Evolutionary conservation across 768 basidiomycete genomes (phyloP).

Genomic region (Collybia sp.): DNA sequence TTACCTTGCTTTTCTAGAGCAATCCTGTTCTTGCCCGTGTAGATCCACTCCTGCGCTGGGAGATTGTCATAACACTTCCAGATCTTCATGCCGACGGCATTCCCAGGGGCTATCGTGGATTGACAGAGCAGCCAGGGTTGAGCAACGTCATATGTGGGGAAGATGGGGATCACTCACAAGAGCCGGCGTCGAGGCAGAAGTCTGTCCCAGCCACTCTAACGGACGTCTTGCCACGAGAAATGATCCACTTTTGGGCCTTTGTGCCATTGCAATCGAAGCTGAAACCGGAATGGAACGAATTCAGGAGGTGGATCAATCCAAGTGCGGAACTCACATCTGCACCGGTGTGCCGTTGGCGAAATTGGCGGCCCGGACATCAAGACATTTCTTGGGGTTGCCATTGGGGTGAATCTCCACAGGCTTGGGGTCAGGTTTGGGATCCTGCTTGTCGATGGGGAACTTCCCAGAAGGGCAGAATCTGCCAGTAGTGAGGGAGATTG

Average conservation of each 20-base stretch:
- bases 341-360: constrained; percentile 27
- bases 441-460: constrained; percentile 8
- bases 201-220: constrained; percentile 24
- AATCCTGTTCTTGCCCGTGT: too few species aligned
- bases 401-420: constrained; percentile 19
- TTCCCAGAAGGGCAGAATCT: constrained; percentile 22
- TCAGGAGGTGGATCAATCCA: too few species aligned
- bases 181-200: constrained; percentile 30
- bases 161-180: constrained; percentile 14
- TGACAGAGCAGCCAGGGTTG: neutral
- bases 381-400: constrained; percentile 20
- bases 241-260: constrained; percentile 23
- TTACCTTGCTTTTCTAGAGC: too few species aligned
- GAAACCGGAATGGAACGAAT: neutral
- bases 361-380: constrained; percentile 26
- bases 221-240: constrained; percentile 19
- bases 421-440: too few species aligned
- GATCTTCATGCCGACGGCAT: too few species aligned
- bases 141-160: neutral
- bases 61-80: too few species aligned
- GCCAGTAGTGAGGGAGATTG: too few species aligned
- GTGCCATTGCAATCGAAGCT: constrained; percentile 30
- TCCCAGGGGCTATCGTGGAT: too few species aligned
- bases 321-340: constrained; percentile 19
- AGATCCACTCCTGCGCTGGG: too few species aligned